phyloP scores from a whole-genome alignment of 2,329 filamentous ascomycete species.

The Rhynchosporium agropyri region DNA sequence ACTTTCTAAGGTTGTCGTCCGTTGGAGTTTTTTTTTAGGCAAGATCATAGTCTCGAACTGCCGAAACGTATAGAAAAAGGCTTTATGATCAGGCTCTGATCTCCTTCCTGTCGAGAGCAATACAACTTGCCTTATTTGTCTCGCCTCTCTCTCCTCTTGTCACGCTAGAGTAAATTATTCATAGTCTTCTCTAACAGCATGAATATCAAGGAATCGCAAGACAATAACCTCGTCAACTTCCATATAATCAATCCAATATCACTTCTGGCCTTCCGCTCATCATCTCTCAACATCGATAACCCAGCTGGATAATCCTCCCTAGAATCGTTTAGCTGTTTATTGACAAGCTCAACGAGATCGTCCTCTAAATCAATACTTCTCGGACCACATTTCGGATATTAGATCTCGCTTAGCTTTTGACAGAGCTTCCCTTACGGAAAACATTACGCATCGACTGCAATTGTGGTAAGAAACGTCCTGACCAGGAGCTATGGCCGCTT shows the following conservation, averaged over 20 bases:
- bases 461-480: slow-evolving; percentile 13
- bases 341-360: slow-evolving; percentile 17
- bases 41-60: too few relatives aligned
- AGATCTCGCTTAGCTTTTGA: slow-evolving; percentile 18
- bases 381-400: slow-evolving; percentile 12
- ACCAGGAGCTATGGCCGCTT: slow-evolving; percentile 6
- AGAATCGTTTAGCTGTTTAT: slow-evolving; percentile 16
- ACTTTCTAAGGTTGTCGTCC: too few relatives aligned
- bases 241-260: slow-evolving; percentile 19
- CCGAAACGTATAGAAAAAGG: too few relatives aligned
- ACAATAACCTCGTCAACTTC: slow-evolving; percentile 20
- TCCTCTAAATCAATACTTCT: slow-evolving; percentile 10
- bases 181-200: slow-evolving; percentile 10
- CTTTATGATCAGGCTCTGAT: too few relatives aligned
- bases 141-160: too few relatives aligned
- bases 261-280: slow-evolving; percentile 20
- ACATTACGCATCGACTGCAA: slow-evolving; percentile 13
- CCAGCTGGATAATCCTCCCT: slow-evolving; percentile 14
- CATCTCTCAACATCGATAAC: slow-evolving; percentile 12
- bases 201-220: slow-evolving; percentile 20
- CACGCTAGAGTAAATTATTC: too few relatives aligned
- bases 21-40: too few relatives aligned
- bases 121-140: too few relatives aligned
- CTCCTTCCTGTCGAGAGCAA: too few relatives aligned
- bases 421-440: slow-evolving; percentile 16